A percentile compares a stretch with the other conserved stretches of the same genome.
Evolutionary conservation across 148 eudicot genomes (phyloP).

Genomic region (Salicornia ramosissima): DNA sequence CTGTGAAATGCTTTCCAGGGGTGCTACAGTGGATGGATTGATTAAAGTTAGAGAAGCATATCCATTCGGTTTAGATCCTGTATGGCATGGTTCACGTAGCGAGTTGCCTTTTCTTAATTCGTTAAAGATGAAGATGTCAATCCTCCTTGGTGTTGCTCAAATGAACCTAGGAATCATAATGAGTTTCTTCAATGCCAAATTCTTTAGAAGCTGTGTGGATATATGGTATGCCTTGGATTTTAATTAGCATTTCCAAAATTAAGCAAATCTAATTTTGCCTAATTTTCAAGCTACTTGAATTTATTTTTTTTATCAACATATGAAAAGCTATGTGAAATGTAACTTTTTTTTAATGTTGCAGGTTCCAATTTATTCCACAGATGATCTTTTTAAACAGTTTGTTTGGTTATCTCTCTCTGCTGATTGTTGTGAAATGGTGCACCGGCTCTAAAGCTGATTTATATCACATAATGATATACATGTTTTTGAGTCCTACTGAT

Average conservation of each 20-base stretch:
- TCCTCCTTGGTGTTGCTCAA: conserved; percentile 57
- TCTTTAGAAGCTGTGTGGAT: conserved; percentile 42
- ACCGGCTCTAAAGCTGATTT: conserved; percentile 64
- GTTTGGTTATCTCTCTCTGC: conserved; percentile 55
- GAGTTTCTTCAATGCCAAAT: conserved; percentile 52
- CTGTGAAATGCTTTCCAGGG: conserved; percentile 31
- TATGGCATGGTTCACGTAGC: conserved; percentile 61
- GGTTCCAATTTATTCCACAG: conserved; percentile 57
- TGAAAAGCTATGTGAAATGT: not conserved
- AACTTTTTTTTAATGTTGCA: conserved; percentile 22
- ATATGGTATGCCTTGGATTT: conserved; percentile 33
- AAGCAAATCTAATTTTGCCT: not conserved
- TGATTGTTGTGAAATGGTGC: conserved; percentile 51
- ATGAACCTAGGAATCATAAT: conserved; percentile 57
- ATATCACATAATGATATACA: conserved; percentile 58
- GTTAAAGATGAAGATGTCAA: conserved; percentile 69
- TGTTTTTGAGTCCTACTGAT: conserved; percentile 71
- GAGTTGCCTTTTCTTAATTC: conserved; percentile 62
- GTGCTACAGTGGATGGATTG: conserved; percentile 49
- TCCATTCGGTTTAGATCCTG: conserved; percentile 58
- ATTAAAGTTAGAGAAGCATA: conserved; percentile 56
- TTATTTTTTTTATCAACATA: not conserved
- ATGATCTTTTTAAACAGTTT: conserved; percentile 53
- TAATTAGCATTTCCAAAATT: not conserved
- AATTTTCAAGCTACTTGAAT: not conserved